Evolutionary conservation across 768 basidiomycete genomes (phyloP).

Genomic region (Glaciozyma martinii): DNA sequence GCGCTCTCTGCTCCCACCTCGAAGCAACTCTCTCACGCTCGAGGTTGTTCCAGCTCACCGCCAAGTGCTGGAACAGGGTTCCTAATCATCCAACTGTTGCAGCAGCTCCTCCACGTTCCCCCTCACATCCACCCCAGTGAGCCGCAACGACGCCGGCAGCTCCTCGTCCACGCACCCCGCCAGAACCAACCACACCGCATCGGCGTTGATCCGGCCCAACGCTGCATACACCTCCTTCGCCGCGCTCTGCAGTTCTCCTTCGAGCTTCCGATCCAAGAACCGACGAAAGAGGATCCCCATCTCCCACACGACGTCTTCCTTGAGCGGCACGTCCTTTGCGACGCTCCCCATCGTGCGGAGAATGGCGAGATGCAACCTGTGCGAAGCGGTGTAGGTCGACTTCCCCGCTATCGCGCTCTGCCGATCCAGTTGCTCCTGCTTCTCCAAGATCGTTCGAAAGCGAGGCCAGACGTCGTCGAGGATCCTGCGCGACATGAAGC

Average conservation of each 20-base stretch:
- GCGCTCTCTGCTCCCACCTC: too few species aligned
- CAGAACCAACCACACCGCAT: constrained; percentile 76
- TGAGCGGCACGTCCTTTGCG: constrained; percentile 55
- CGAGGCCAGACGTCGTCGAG: constrained; percentile 93
- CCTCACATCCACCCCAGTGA: too few species aligned
- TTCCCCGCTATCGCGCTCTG: constrained; percentile 57
- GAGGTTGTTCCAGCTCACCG: too few species aligned
- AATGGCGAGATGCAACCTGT: constrained; percentile 68
- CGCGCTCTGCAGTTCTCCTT: constrained; percentile 63
- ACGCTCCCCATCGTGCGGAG: constrained; percentile 64
- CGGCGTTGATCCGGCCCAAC: constrained; percentile 56
- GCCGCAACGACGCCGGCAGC: background rate
- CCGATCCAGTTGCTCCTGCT: constrained; percentile 56
- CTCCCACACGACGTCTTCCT: constrained; percentile 70
- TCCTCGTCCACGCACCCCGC: constrained; percentile 15
- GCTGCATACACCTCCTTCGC: constrained; percentile 59
- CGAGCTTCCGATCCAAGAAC: constrained; percentile 58
- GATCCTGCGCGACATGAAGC: constrained; percentile 73
- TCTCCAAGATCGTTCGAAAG: constrained; percentile 54
- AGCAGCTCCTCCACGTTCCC: too few species aligned
- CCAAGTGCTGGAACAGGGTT: too few species aligned
- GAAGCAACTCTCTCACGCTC: too few species aligned
- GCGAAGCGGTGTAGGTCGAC: constrained; percentile 70
- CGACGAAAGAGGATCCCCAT: constrained; percentile 64
- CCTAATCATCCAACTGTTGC: too few species aligned